phyloP scores from a whole-genome alignment of 306 rosid genomes.

The Prosopis cineraria region DNA sequence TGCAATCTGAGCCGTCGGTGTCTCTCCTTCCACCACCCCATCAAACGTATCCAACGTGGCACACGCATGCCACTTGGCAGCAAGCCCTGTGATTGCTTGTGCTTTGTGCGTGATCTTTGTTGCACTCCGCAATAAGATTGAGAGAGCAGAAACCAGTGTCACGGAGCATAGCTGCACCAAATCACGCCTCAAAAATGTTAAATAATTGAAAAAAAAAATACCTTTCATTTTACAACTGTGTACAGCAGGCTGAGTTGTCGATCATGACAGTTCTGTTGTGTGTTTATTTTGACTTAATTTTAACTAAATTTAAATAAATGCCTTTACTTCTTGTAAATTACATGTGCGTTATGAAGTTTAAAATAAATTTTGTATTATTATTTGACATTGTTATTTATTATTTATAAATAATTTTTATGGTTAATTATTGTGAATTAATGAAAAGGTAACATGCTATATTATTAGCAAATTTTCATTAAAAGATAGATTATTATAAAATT shows the following conservation, averaged over 20 bases:
- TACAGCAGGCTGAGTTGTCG: background rate
- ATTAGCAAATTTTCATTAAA: background rate
- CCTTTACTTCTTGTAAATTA: background rate
- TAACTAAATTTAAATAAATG: background rate
- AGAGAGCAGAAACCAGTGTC: slow-evolving; percentile 65
- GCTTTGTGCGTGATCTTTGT: slow-evolving; percentile 96
- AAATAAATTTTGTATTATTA: background rate
- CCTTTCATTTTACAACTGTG: background rate
- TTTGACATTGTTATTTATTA: background rate
- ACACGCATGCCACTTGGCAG: slow-evolving; percentile 98
- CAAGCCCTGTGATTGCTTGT: slow-evolving; percentile 81
- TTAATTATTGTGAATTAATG: background rate
- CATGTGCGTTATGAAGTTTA: background rate
- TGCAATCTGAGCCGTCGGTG: slow-evolving; percentile 36
- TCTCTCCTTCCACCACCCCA: slow-evolving; percentile 40
- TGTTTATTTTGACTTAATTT: background rate
- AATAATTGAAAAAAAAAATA: background rate
- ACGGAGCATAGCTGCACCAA: slow-evolving; percentile 73
- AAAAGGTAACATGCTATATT: background rate
- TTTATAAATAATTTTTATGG: background rate
- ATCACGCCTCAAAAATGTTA: background rate
- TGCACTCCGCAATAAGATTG: slow-evolving; percentile 74
- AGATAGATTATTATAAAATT: background rate
- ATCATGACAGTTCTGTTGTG: background rate
- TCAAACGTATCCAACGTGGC: slow-evolving; percentile 91